These are phyloP conservation scores for Colletotrichum spaethianum DNA, from an alignment of 2,329 filamentous ascomycete genomes.

Conservation along the genomic window DNA sequence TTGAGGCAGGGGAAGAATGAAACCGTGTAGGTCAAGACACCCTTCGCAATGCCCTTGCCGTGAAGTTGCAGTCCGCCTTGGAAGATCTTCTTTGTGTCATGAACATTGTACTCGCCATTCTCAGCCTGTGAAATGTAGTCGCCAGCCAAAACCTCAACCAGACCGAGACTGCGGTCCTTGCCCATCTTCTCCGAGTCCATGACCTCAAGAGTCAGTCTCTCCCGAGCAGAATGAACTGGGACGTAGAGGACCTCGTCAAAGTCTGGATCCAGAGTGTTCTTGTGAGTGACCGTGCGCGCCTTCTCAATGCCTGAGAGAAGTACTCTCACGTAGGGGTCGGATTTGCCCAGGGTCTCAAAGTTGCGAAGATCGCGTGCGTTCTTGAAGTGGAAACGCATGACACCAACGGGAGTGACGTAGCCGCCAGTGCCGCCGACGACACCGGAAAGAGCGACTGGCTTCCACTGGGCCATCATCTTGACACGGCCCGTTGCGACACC, in stretches of 20 bases:
- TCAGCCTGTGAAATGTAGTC: slow-evolving; percentile 87
- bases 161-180: slow-evolving; percentile 89
- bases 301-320: slow-evolving; percentile 92
- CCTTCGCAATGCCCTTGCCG: slow-evolving; percentile 81
- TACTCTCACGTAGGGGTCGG: slow-evolving; percentile 93
- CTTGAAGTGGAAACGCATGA: slow-evolving; percentile 94
- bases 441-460: slow-evolving; percentile 89
- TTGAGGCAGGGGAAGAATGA: slow-evolving; percentile 93
- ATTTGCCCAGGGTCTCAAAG: slow-evolving; percentile 95
- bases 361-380: slow-evolving; percentile 88
- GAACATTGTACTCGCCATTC: slow-evolving; percentile 83
- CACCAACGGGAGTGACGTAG: slow-evolving; percentile 93
- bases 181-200: slow-evolving; percentile 97
- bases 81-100: slow-evolving; percentile 80
- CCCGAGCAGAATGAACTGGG: slow-evolving; percentile 86
- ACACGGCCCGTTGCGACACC: slow-evolving; percentile 86
- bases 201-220: slow-evolving; percentile 90
- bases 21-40: slow-evolving; percentile 83
- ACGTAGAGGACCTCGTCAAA: slow-evolving; percentile 98
- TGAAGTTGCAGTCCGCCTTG: slow-evolving; percentile 81
- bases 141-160: slow-evolving; percentile 80
- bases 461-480: slow-evolving; percentile 95
- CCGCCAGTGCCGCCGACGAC: slow-evolving; percentile 83
- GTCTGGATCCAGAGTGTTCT: slow-evolving; percentile 94
- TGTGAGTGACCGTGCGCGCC: slow-evolving; percentile 92